Evolutionary conservation across 2,329 filamentous ascomycete species (phyloP).

Genomic region (Trichoderma citrinoviride): DNA sequence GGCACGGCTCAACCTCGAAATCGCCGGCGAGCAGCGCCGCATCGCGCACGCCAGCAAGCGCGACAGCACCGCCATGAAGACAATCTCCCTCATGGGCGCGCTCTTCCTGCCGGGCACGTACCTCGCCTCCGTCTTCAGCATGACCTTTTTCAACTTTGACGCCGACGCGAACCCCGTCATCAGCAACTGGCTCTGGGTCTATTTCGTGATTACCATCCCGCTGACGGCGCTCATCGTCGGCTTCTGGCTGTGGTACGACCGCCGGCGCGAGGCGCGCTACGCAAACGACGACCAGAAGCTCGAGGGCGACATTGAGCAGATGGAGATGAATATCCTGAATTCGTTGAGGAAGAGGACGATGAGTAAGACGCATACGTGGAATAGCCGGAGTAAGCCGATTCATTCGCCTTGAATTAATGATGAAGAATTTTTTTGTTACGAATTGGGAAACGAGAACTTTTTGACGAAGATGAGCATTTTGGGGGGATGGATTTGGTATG

Average conservation of each 20-base stretch:
- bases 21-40: slow-evolving; percentile 58
- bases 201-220: slow-evolving; percentile 60
- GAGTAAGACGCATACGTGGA: slow-evolving; percentile 56
- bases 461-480: not conserved
- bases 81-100: slow-evolving; percentile 60
- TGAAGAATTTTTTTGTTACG: too few relatives aligned
- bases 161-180: slow-evolving; percentile 44
- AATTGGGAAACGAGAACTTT: too few relatives aligned
- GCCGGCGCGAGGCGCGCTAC: slow-evolving; percentile 48
- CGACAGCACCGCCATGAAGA: slow-evolving; percentile 64
- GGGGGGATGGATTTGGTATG: too few relatives aligned
- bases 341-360: slow-evolving; percentile 56
- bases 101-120: slow-evolving; percentile 63
- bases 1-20: slow-evolving; percentile 61
- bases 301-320: slow-evolving; percentile 53
- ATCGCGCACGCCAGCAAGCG: slow-evolving; percentile 60
- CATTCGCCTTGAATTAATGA: not conserved
- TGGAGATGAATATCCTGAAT: slow-evolving; percentile 58
- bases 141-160: slow-evolving; percentile 65
- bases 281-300: slow-evolving; percentile 50
- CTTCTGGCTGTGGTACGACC: slow-evolving; percentile 55
- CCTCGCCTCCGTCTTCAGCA: slow-evolving; percentile 62
- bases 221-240: slow-evolving; percentile 54
- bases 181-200: slow-evolving; percentile 57
- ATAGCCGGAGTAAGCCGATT: slow-evolving; percentile 22